Conservation (phyloP, 2,329 filamentous ascomycete species). For the Uncinocarpus reesii region DNA sequence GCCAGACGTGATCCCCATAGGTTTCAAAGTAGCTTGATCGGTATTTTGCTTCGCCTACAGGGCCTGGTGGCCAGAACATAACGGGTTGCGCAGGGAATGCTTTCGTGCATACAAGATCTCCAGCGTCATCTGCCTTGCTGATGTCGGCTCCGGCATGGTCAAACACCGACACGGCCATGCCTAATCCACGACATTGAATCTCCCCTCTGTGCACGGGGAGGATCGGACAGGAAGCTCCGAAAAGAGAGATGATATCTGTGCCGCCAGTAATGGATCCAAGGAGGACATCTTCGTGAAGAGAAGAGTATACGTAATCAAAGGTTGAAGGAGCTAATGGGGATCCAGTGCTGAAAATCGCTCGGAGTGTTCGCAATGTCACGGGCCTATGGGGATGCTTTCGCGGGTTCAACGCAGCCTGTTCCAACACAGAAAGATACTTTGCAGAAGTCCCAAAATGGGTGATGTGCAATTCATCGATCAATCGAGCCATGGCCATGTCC, state of each 20-base stretch:
- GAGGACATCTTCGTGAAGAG: constrained; percentile 71
- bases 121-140: constrained; percentile 55
- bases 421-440: constrained; percentile 82
- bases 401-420: constrained; percentile 62
- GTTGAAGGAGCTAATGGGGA: constrained; percentile 87
- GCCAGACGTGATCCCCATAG: constrained; percentile 63
- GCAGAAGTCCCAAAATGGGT: constrained; percentile 94
- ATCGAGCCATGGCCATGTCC: constrained; percentile 67
- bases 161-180: constrained; percentile 59
- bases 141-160: constrained; percentile 51
- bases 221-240: constrained; percentile 71
- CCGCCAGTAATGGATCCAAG: constrained; percentile 90
- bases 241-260: constrained; percentile 92
- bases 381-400: constrained; percentile 38
- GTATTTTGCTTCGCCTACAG: constrained; percentile 64
- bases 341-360: constrained; percentile 88
- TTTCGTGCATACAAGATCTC: constrained; percentile 75
- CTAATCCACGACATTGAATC: constrained; percentile 66
- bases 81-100: constrained; percentile 88
- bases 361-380: constrained; percentile 44
- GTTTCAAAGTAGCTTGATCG: constrained; percentile 75
- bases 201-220: constrained; percentile 62
- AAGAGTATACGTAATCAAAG: constrained; percentile 77
- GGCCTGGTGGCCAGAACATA: constrained; percentile 64
- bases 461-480: constrained; percentile 70